phyloP scores from a whole-genome alignment of 1,139 yeast genomes.

The Wickerhamomyces sp. region DNA sequence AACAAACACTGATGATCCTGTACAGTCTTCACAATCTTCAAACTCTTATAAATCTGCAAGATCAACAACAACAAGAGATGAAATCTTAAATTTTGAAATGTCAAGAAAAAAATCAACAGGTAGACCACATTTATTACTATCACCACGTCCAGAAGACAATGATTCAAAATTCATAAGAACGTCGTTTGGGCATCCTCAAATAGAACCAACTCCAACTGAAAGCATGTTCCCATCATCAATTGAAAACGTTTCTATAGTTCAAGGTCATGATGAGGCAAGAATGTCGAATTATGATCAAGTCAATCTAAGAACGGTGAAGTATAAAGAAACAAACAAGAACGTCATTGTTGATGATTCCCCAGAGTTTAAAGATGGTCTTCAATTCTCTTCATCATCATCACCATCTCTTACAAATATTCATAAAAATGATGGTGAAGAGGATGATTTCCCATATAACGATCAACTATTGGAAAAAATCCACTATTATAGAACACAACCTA shows the following conservation, averaged over 20 bases:
- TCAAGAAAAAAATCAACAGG: constrained; percentile 19
- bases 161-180: neutral
- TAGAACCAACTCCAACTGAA: neutral
- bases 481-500: constrained; percentile 9
- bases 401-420: neutral
- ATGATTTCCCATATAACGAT: constrained; percentile 7
- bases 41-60: constrained; percentile 10
- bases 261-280: neutral
- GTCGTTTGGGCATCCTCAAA: neutral
- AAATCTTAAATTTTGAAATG: constrained; percentile 15
- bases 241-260: neutral
- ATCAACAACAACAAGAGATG: constrained; percentile 6
- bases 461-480: constrained; percentile 9
- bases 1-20: too few relatives aligned
- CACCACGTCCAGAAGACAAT: neutral
- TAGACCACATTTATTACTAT: constrained; percentile 8
- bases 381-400: neutral
- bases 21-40: constrained; percentile 3
- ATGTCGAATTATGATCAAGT: neutral
- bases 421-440: neutral
- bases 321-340: neutral
- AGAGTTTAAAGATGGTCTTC: neutral
- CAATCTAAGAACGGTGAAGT: neutral
- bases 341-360: neutral
- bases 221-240: neutral